phyloP scores from a whole-genome alignment of 2,329 filamentous ascomycete genomes.

The Venturia asperata region DNA sequence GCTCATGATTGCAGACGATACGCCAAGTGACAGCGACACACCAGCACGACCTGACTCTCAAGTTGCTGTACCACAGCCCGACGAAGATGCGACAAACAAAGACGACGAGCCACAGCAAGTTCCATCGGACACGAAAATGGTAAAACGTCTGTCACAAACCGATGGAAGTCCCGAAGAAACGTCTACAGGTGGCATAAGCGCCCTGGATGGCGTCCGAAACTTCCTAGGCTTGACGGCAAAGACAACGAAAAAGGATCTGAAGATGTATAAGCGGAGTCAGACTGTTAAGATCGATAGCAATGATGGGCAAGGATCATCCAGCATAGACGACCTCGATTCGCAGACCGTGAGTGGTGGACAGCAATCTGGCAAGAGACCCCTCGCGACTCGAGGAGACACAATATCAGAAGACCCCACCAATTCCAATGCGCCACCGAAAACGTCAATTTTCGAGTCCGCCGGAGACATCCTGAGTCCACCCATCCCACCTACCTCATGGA shows the following conservation, averaged over 20 bases:
- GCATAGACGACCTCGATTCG: background rate
- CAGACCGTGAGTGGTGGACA: background rate
- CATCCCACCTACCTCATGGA: constrained; percentile 70
- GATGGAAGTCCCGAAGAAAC: constrained; percentile 23
- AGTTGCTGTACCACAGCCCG: constrained; percentile 58
- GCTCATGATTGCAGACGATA: constrained; percentile 24
- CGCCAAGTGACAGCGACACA: constrained; percentile 10
- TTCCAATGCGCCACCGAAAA: constrained; percentile 70
- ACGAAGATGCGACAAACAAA: constrained; percentile 56
- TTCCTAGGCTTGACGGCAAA: constrained; percentile 63
- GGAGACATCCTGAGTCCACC: constrained; percentile 88
- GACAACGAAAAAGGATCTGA: constrained; percentile 62
- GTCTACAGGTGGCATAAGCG: constrained; percentile 27
- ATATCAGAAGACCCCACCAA: constrained; percentile 40
- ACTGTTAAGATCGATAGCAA: constrained; percentile 49
- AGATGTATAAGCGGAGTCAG: constrained; percentile 57
- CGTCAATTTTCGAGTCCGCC: constrained; percentile 90
- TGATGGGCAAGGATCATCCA: background rate
- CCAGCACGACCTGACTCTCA: constrained; percentile 29
- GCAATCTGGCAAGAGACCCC: constrained; percentile 28
- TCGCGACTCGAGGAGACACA: constrained; percentile 45
- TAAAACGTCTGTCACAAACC: background rate
- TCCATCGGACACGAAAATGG: constrained; percentile 28
- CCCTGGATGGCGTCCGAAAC: constrained; percentile 52
- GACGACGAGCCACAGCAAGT: constrained; percentile 49